Evolutionary conservation across 768 basidiomycete species (phyloP).

Genomic region (Boletus huronensis): DNA sequence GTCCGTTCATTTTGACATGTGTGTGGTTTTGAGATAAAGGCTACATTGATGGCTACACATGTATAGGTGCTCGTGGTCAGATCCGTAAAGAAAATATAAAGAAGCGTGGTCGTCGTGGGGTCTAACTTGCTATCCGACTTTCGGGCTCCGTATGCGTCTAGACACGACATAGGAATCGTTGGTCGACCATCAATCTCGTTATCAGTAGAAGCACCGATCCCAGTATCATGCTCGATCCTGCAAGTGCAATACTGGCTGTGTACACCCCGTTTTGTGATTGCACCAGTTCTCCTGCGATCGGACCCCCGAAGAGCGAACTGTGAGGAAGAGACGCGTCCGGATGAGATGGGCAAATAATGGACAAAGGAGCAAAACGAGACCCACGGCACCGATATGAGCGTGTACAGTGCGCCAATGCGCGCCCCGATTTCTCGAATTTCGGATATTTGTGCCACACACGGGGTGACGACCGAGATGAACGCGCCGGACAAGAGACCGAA

Average conservation of each 20-base stretch:
- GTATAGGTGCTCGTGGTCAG: conserved; percentile 15
- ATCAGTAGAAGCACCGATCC: conserved; percentile 57
- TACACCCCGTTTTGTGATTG: conserved; percentile 43
- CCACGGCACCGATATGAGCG: conserved; percentile 65
- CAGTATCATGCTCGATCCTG: conserved; percentile 54
- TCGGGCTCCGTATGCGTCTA: conserved; percentile 22
- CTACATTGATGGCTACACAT: conserved; percentile 29
- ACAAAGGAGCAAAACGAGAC: conserved; percentile 30
- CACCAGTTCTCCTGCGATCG: conserved; percentile 59
- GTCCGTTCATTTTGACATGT: background rate
- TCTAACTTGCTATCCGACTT: background rate
- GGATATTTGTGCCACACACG: conserved; percentile 66
- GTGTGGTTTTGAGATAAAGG: conserved; percentile 20
- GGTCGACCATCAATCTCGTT: conserved; percentile 46
- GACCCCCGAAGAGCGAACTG: conserved; percentile 63
- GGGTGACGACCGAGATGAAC: conserved; percentile 63
- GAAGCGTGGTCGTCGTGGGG: background rate
- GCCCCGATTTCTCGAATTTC: conserved; percentile 55
- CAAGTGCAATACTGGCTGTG: conserved; percentile 52
- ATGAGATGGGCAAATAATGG: background rate
- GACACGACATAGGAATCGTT: conserved; percentile 42
- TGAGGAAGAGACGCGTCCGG: background rate
- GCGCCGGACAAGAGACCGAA: conserved; percentile 69
- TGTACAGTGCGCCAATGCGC: conserved; percentile 63
- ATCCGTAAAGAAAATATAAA: conserved; percentile 10